Evolutionary conservation across 148 eudicot genomes (phyloP).

Genomic region (Rhododendron williamsianum): DNA sequence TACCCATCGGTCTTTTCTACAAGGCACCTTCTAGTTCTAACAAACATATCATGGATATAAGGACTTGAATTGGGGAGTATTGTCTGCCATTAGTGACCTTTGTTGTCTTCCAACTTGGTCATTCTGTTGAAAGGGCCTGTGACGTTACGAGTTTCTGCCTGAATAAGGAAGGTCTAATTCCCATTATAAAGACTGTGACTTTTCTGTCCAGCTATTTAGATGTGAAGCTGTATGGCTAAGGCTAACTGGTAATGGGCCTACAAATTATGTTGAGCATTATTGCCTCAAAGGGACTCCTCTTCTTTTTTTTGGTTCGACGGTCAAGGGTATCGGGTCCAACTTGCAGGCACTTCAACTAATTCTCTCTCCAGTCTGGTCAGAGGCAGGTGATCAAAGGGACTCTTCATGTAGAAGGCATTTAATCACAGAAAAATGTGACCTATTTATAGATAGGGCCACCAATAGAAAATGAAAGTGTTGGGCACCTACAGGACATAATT

Average conservation of each 20-base stretch:
- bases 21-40: constrained; percentile 3
- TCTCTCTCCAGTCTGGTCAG: too few species aligned
- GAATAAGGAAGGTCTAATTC: not conserved
- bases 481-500: not conserved
- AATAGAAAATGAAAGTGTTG: not conserved
- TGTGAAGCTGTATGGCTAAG: not conserved
- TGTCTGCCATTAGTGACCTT: constrained; percentile 13
- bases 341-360: not conserved
- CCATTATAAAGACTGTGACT: not conserved
- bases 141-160: not conserved
- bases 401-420: not conserved
- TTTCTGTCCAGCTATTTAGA: not conserved
- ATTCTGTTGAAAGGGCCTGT: not conserved
- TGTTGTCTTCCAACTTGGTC: not conserved
- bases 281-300: not conserved
- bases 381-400: not conserved
- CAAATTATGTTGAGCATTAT: not conserved
- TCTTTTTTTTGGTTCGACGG: too few species aligned
- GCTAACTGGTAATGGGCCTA: not conserved
- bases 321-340: not conserved
- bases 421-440: not conserved
- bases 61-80: constrained; percentile 2
- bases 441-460: not conserved
- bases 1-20: not conserved
- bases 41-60: not conserved